A percentile compares a stretch with the other conserved stretches of the same genome.
These are phyloP conservation scores for Tritrichomonas musculus DNA, from an alignment of 208 protist species.

Conservation along the genomic window DNA sequence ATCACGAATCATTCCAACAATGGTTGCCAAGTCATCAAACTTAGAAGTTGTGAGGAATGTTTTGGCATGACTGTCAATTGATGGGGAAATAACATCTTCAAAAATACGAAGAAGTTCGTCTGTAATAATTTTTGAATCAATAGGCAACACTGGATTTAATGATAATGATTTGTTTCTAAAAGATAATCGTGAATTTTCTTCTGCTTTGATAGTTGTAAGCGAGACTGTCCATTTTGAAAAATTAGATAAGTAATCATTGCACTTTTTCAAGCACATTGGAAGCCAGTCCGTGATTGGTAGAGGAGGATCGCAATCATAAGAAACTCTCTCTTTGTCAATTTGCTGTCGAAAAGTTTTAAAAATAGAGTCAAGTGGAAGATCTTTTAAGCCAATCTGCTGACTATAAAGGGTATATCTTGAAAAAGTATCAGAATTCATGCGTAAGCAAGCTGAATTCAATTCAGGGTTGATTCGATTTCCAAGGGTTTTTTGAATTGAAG, in stretches of 20 bases:
- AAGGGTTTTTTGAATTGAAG: neutral
- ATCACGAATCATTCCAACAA: no score
- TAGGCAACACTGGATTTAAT: no score
- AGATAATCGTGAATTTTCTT: no score
- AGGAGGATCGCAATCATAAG: neutral
- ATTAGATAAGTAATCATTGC: neutral
- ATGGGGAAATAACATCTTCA: no score
- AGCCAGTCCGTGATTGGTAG: neutral
- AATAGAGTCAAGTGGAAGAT: neutral
- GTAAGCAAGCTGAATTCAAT: neutral
- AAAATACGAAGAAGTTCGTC: no score
- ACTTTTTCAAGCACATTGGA: neutral
- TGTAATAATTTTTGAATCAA: no score
- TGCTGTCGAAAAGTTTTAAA: neutral
- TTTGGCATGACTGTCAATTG: no score
- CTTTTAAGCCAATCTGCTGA: neutral
- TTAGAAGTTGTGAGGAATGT: no score
- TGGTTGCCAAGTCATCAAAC: no score
- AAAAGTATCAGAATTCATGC: neutral
- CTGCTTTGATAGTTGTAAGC: no score
- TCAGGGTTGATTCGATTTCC: neutral
- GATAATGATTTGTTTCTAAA: no score
- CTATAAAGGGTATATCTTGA: neutral
- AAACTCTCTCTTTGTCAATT: neutral
- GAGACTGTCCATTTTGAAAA: neutral